These are phyloP conservation scores for Alisma plantagoaquatica DNA, from an alignment of 106 monocot genomes.

Conservation along the genomic window DNA sequence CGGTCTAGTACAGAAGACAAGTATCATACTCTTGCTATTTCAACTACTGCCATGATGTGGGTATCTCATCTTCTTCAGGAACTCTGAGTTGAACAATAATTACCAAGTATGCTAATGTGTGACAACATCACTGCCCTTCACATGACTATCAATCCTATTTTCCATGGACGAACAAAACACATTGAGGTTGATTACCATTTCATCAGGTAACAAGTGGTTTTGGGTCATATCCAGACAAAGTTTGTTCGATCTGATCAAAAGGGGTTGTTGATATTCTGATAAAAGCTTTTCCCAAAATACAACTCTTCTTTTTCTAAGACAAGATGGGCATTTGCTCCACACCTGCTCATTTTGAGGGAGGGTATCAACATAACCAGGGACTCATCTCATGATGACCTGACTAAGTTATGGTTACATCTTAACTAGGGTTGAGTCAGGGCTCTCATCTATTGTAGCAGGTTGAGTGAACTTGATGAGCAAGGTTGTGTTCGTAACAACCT, in stretches of 20 bases:
- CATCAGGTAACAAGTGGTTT: not conserved
- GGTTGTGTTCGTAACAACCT: no score
- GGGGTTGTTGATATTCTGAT: not conserved
- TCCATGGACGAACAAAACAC: constrained; percentile 1
- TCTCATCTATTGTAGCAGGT: no score
- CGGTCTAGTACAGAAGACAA: not conserved
- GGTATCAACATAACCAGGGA: no score
- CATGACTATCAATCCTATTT: not conserved
- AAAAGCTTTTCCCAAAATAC: not conserved
- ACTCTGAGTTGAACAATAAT: not conserved
- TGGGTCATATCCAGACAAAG: not conserved
- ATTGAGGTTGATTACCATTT: not conserved
- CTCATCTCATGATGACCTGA: no score
- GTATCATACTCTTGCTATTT: not conserved
- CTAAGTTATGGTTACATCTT: no score
- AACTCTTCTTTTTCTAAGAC: no score
- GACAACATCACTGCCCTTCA: not conserved
- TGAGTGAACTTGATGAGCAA: no score
- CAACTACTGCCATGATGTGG: not conserved
- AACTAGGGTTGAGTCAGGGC: no score
- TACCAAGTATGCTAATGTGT: not conserved
- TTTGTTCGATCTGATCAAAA: not conserved
- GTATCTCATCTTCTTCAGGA: not conserved
- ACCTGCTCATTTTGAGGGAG: no score
- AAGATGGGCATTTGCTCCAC: no score